Percentiles rank a stretch among this genome's conserved stretches.
Conservation (phyloP, 2,329 filamentous ascomycete species). For the Bisporella sp. region DNA sequence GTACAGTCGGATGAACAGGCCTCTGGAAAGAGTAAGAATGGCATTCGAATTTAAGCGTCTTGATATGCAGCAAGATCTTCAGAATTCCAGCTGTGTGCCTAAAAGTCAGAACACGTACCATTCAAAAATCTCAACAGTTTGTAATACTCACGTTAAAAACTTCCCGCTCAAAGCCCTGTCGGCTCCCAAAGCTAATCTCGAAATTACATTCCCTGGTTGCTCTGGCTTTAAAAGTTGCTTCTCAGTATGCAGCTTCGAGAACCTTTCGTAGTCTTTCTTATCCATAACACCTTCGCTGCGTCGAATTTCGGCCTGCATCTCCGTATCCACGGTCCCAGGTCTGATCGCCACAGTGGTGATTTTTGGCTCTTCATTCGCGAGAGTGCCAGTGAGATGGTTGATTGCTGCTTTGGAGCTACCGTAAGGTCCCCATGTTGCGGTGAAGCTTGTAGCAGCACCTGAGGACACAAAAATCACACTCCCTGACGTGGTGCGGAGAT, state of each 20-base stretch:
- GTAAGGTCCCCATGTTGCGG: slow-evolving; percentile 72
- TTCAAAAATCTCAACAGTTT: not conserved
- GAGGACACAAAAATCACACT: slow-evolving; percentile 74
- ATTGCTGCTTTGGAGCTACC: slow-evolving; percentile 77
- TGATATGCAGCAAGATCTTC: slow-evolving; percentile 48
- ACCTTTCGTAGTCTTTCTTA: slow-evolving; percentile 51
- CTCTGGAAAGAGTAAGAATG: no score
- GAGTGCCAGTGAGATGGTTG: slow-evolving; percentile 69
- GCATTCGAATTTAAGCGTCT: slow-evolving; percentile 12
- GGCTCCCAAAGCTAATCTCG: slow-evolving; percentile 62
- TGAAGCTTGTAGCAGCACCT: slow-evolving; percentile 62
- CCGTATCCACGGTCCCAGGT: slow-evolving; percentile 80
- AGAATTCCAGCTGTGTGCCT: slow-evolving; percentile 43
- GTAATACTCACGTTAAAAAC: slow-evolving; percentile 55
- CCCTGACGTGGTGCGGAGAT: slow-evolving; percentile 61
- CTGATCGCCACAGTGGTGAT: slow-evolving; percentile 67
- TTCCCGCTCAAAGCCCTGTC: slow-evolving; percentile 65
- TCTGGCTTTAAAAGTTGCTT: slow-evolving; percentile 74
- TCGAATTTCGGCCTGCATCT: slow-evolving; percentile 81
- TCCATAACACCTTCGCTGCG: slow-evolving; percentile 59
- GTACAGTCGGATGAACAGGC: no score
- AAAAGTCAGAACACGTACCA: slow-evolving; percentile 8
- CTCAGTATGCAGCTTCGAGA: slow-evolving; percentile 60
- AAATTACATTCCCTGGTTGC: slow-evolving; percentile 80
- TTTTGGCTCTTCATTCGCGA: slow-evolving; percentile 69